Evolutionary conservation across 1,139 yeast genomes (phyloP).

Genomic region (Geotrichum australiense): DNA sequence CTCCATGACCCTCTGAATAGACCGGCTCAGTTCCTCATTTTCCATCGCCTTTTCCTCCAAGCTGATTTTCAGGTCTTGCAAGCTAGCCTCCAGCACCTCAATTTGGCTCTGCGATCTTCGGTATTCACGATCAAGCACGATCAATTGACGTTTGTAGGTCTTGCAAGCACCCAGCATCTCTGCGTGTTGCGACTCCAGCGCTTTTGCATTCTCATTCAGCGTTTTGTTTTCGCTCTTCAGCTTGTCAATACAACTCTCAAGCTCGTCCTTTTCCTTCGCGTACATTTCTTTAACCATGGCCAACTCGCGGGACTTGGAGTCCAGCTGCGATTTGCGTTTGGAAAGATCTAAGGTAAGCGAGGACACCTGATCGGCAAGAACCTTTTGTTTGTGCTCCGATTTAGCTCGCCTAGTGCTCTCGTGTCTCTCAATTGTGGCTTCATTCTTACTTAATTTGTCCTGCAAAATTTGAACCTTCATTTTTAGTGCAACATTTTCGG

Average conservation of each 20-base stretch:
- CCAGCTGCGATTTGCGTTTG: not conserved
- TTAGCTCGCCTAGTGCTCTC: not conserved
- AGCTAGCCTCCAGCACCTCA: constrained; percentile 28
- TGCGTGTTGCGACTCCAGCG: constrained; percentile 8
- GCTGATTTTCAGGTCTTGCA: constrained; percentile 34
- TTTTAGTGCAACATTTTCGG: constrained; percentile 3
- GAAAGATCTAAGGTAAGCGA: constrained; percentile 1
- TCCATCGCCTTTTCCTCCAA: constrained; percentile 36
- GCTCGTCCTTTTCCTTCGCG: not conserved
- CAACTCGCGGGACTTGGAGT: not conserved
- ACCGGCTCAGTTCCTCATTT: constrained; percentile 32
- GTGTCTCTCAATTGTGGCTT: constrained; percentile 9
- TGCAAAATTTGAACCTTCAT: not conserved
- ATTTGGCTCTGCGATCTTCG: constrained; percentile 26
- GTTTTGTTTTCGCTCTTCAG: constrained; percentile 16
- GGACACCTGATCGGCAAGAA: not conserved
- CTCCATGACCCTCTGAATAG: constrained; percentile 32
- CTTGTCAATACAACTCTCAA: not conserved
- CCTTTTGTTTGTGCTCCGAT: not conserved
- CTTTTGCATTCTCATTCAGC: constrained; percentile 1
- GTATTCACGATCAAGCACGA: constrained; percentile 26
- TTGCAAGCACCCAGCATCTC: not conserved
- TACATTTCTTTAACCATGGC: not conserved
- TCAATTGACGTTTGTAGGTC: constrained; percentile 25
- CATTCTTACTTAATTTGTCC: constrained; percentile 13